Evolutionary conservation across 75 land plant genomes (phyloP).

Genomic region (Sequoia sempervirens): DNA sequence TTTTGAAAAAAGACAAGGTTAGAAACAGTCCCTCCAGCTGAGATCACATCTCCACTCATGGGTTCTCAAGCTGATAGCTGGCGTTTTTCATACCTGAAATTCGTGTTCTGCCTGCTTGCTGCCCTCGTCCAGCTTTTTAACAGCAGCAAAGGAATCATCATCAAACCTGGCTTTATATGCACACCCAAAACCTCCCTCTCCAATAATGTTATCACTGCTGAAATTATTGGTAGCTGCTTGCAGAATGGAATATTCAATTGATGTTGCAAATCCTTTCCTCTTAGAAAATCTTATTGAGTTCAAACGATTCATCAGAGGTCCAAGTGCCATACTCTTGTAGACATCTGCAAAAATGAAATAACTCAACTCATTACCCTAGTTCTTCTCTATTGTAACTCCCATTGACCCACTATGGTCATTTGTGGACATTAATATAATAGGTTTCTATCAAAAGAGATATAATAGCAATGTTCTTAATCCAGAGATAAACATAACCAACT

Average conservation of each 20-base stretch:
- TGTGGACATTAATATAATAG: neutral
- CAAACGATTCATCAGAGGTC: conserved; percentile 29
- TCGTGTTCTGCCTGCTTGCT: conserved; percentile 41
- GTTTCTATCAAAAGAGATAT: neutral
- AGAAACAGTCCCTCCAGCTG: neutral
- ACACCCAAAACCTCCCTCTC: conserved; percentile 68
- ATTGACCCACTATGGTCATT: neutral
- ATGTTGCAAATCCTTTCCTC: conserved; percentile 27
- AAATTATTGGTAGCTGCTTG: conserved; percentile 65
- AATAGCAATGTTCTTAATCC: neutral
- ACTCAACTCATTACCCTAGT: neutral
- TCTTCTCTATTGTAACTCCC: neutral
- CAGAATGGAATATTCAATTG: conserved; percentile 49
- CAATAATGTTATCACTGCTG: conserved; percentile 51
- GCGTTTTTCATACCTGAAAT: conserved; percentile 45
- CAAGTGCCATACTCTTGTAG: conserved; percentile 21
- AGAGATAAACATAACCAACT: neutral
- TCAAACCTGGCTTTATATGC: conserved; percentile 71
- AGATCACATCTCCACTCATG: neutral
- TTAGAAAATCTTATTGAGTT: conserved; percentile 19
- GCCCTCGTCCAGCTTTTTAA: conserved; percentile 46
- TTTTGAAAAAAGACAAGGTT: neutral
- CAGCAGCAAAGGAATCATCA: conserved; percentile 50
- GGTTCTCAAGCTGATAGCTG: neutral
- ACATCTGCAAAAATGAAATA: conserved; percentile 18